Percentiles rank a stretch among this genome's conserved stretches.
Evolutionary conservation across 495 filamentous ascomycete genomes (phyloP).

Genomic region (Neurospora intermedia): DNA sequence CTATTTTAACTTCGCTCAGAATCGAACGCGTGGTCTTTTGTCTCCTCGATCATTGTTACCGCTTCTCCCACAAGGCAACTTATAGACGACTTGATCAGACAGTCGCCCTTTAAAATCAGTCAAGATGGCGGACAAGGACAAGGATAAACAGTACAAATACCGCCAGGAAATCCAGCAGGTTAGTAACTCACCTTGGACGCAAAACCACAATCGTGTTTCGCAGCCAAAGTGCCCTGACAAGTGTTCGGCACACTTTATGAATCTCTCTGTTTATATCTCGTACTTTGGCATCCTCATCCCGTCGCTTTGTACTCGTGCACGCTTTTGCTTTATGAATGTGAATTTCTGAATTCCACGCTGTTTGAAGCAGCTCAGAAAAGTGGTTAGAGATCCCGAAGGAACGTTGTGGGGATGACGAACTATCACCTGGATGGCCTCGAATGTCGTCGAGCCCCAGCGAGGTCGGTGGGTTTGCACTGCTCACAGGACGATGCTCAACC

Average conservation of each 20-base stretch:
- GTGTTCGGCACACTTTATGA: background rate
- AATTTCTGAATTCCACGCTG: background rate
- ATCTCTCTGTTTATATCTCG: background rate
- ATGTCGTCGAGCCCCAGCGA: background rate
- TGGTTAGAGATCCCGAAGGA: background rate
- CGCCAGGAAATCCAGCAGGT: slow-evolving; percentile 93
- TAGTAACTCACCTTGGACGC: slow-evolving; percentile 16
- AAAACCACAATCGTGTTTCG: background rate
- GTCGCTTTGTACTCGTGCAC: background rate
- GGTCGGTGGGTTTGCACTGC: background rate
- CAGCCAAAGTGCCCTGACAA: background rate
- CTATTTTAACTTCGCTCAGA: background rate
- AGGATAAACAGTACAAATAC: slow-evolving; percentile 64
- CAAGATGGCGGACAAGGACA: slow-evolving; percentile 51
- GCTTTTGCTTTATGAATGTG: background rate
- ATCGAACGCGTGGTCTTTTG: background rate
- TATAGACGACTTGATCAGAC: background rate
- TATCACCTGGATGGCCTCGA: background rate
- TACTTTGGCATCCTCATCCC: background rate
- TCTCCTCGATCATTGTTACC: background rate
- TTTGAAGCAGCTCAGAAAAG: background rate
- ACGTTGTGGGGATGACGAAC: background rate
- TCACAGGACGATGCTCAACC: background rate
- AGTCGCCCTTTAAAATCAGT: background rate
- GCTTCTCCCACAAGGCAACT: background rate